Conservation (phyloP, 2,329 filamentous ascomycete species). For the Pyricularia sp. region DNA sequence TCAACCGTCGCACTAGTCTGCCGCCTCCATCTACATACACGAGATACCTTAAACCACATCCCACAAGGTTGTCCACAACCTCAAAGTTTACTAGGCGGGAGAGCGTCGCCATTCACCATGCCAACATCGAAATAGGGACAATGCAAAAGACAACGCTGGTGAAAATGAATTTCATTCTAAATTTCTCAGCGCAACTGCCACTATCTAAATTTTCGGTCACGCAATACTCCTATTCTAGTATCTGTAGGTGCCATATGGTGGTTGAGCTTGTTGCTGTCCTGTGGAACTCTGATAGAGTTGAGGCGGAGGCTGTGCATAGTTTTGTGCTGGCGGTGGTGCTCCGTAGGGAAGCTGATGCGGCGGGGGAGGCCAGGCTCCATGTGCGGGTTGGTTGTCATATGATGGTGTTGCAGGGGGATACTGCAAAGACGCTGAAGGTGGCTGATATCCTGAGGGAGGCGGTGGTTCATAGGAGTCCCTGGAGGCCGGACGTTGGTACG, state of each 20-base stretch:
- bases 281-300: constrained; percentile 5
- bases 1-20: neutral
- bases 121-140: neutral
- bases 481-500: constrained; percentile 37
- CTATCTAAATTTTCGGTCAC: neutral
- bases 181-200: neutral
- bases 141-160: neutral
- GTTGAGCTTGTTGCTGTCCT: constrained; percentile 2
- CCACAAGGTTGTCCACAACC: neutral
- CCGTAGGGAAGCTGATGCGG: neutral
- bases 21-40: neutral
- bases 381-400: constrained; percentile 1
- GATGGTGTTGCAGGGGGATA: constrained; percentile 12
- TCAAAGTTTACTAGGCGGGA: neutral
- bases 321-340: neutral
- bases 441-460: constrained; percentile 4
- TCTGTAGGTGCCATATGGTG: constrained; percentile 8
- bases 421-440: constrained; percentile 10
- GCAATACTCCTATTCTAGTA: constrained; percentile 5
- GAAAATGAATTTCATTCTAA: neutral
- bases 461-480: constrained; percentile 29
- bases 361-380: constrained; percentile 5
- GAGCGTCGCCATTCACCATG: neutral
- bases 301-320: constrained; percentile 4
- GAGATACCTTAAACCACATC: neutral